These are phyloP conservation scores for Aspergillus felis DNA, from an alignment of 2,329 filamentous ascomycete species.

Conservation along the genomic window DNA sequence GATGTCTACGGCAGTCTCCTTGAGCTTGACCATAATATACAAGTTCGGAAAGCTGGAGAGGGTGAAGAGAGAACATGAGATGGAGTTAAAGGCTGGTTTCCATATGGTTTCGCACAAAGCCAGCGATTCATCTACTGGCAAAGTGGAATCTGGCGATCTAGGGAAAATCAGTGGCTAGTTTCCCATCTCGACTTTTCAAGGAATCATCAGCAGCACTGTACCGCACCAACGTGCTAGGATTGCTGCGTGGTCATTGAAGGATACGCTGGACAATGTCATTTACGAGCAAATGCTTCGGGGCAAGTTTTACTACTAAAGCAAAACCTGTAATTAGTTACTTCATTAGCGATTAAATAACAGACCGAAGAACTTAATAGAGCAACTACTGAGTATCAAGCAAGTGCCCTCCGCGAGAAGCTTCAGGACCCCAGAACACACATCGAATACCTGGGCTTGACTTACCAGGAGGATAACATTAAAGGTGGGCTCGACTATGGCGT, in stretches of 20 bases:
- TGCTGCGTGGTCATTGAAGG: too few species aligned
- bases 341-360: too few species aligned
- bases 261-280: too few species aligned
- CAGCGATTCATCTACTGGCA: not conserved
- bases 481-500: not conserved
- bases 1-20: conserved; percentile 15
- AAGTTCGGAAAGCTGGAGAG: conserved; percentile 34
- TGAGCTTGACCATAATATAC: conserved; percentile 30
- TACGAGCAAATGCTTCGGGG: too few species aligned
- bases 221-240: too few species aligned
- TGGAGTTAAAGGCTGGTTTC: conserved; percentile 23
- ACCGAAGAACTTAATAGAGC: not conserved
- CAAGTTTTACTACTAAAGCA: too few species aligned
- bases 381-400: not conserved
- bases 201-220: too few species aligned
- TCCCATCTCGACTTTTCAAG: too few species aligned
- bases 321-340: too few species aligned
- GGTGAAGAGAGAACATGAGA: conserved; percentile 30
- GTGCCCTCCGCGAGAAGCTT: not conserved
- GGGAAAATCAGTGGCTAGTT: not conserved
- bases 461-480: not conserved
- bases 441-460: not conserved
- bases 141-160: not conserved
- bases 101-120: not conserved
- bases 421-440: not conserved